phyloP scores from a whole-genome alignment of 2,329 filamentous ascomycete genomes.

The Aspergillus viridinutans region DNA sequence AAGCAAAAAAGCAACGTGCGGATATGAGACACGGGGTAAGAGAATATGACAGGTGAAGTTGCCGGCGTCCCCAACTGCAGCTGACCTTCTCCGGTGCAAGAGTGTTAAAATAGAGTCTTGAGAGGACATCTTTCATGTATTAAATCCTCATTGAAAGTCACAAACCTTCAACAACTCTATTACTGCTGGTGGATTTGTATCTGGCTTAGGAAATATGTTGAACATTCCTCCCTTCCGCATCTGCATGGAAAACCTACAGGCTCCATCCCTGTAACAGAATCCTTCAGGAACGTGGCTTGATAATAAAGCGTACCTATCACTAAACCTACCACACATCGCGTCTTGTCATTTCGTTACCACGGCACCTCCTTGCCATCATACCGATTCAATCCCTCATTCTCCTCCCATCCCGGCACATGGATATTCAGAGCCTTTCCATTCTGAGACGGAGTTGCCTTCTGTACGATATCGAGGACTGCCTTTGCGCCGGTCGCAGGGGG shows the following conservation, averaged over 20 bases:
- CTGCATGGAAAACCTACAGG: not conserved
- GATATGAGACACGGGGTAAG: not conserved
- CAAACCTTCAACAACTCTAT: too few relatives aligned
- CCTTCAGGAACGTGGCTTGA: not conserved
- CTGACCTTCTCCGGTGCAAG: not conserved
- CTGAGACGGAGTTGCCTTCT: conserved; percentile 34
- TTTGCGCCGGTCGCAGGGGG: conserved; percentile 37
- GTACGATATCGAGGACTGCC: conserved; percentile 43
- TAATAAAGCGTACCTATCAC: not conserved
- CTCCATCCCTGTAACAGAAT: not conserved
- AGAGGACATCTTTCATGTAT: too few relatives aligned
- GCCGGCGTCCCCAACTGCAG: not conserved
- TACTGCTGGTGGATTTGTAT: not conserved
- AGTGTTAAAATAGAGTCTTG: not conserved
- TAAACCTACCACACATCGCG: not conserved
- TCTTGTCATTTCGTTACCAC: conserved; percentile 21
- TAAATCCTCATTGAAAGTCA: too few relatives aligned
- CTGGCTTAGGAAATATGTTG: not conserved
- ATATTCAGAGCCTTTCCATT: conserved; percentile 49
- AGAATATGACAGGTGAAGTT: not conserved
- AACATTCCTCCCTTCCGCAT: not conserved
- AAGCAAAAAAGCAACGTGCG: not conserved
- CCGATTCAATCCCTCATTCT: conserved; percentile 30
- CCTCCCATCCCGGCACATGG: conserved; percentile 35
- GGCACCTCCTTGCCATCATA: conserved; percentile 35